These are phyloP conservation scores for Triticum monococcum DNA, from an alignment of 176 grass and related monocot species.

Conservation along the genomic window DNA sequence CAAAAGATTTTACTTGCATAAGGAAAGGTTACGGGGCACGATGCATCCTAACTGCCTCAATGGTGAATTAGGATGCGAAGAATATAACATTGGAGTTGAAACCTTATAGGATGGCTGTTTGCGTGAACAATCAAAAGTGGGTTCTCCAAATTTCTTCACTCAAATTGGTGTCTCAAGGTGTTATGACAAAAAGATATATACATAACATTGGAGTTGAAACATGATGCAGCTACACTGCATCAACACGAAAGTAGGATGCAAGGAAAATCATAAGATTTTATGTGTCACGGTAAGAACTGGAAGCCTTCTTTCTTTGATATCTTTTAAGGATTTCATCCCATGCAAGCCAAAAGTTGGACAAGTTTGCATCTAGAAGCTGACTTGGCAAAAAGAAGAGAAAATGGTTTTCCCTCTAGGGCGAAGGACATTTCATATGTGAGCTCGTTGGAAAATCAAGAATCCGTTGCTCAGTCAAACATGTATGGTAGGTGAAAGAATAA, in stretches of 20 bases:
- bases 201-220: too few species aligned
- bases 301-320: conserved; percentile 24
- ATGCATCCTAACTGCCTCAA: neutral
- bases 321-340: neutral
- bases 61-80: neutral
- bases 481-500: neutral
- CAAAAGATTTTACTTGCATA: neutral
- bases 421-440: neutral
- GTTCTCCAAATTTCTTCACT: neutral
- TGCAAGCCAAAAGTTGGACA: neutral
- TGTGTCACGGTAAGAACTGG: neutral
- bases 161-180: neutral
- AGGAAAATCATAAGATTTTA: conserved; percentile 19
- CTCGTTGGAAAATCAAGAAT: conserved; percentile 9
- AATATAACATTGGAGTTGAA: conserved; percentile 15
- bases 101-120: neutral
- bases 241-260: neutral
- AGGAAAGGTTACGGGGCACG: neutral
- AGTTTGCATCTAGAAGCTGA: neutral
- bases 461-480: conserved; percentile 18
- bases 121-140: neutral
- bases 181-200: neutral
- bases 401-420: neutral
- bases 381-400: neutral
- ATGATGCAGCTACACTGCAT: neutral